Percentiles rank a stretch among this genome's conserved stretches.
Conservation (phyloP, 1,284 basidiomycete genomes). For the Cutaneotrichosporon curvatum region DNA sequence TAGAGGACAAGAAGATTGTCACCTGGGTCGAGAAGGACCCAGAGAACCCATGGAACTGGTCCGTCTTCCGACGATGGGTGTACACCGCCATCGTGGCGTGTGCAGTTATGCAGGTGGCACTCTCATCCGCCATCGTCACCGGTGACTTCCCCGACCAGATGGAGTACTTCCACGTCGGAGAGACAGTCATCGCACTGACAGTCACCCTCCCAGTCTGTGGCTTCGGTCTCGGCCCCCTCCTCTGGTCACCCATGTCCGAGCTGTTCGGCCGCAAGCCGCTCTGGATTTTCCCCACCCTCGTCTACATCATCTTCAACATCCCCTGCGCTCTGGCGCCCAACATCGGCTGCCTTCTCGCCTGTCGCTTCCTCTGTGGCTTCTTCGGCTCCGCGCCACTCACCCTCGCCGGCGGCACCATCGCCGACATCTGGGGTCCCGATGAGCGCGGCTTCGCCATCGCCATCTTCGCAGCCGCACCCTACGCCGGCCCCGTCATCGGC, state of each 20-base stretch:
- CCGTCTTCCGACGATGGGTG: constrained; percentile 19
- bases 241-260: constrained; percentile 56
- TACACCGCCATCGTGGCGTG: constrained; percentile 25
- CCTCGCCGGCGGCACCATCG: constrained; percentile 57
- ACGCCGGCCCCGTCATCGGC: constrained; percentile 60
- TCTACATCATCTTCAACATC: constrained; percentile 51
- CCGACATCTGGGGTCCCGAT: constrained; percentile 59
- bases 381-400: constrained; percentile 62
- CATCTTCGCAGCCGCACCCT: constrained; percentile 58
- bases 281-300: constrained; percentile 49
- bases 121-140: constrained; percentile 30
- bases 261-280: constrained; percentile 53
- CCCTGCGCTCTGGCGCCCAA: constrained; percentile 61
- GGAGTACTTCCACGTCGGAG: constrained; percentile 26
- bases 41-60: constrained; percentile 33
- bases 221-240: constrained; percentile 47
- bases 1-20: constrained; percentile 31
- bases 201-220: constrained; percentile 30
- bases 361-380: constrained; percentile 61
- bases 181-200: constrained; percentile 29
- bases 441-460: constrained; percentile 54
- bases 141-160: constrained; percentile 28
- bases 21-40: constrained; percentile 25
- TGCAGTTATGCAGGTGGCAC: constrained; percentile 30
- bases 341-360: constrained; percentile 58